Base-by-base conservation (phyloP, 768 basidiomycete genomes). In the Hemileccinum rubropunctum region DNA sequence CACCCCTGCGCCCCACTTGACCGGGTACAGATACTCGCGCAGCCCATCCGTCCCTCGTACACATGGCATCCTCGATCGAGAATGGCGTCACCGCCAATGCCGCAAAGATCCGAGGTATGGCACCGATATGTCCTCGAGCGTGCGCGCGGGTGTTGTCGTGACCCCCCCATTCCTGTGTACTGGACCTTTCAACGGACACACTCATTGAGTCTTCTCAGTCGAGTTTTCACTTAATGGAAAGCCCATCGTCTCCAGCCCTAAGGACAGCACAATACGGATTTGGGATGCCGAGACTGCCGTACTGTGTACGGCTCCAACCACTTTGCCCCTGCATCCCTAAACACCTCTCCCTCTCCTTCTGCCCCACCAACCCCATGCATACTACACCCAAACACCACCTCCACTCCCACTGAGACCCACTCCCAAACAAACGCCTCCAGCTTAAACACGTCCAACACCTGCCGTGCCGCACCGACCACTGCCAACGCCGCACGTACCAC, bases 81-180 rank as follows among this genome's bases (percentile, higher is more conserved):
- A 85, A 74, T 0, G 93, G 87, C 0, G 88, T 81, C 7, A 95
- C 74, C 13, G 97, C 76, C 12, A 95, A 76, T 2, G 78, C 74
- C 12, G 80, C 82, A 60, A 98, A 98, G 1, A 3, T 0, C 86
- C 83, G n/a, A 91, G 78, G 65, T 84, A 84, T 21, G 72, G 71
- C 13, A 62, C 51, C 3, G 87, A 76, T 3, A 78, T 81, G 6
- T 69, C 58, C 55, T 90, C 87, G 47, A 91, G 66, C 33, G 58
- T 32, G 36, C 58, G 47, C 9, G 28, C 11, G 9, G 44, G 58
- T 35, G 48, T 43, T 10, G 58, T 53, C 45, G 48, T 50, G 44
- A 9, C 20, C 36, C n/a, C 34, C 6, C 15, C 23, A 6, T 10
- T 2, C 28, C 27, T 4, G 9, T 28, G 27, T 26, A n/a, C n/a